Conservation (phyloP, 495 filamentous ascomycete species). For the Penicillium silybi region DNA sequence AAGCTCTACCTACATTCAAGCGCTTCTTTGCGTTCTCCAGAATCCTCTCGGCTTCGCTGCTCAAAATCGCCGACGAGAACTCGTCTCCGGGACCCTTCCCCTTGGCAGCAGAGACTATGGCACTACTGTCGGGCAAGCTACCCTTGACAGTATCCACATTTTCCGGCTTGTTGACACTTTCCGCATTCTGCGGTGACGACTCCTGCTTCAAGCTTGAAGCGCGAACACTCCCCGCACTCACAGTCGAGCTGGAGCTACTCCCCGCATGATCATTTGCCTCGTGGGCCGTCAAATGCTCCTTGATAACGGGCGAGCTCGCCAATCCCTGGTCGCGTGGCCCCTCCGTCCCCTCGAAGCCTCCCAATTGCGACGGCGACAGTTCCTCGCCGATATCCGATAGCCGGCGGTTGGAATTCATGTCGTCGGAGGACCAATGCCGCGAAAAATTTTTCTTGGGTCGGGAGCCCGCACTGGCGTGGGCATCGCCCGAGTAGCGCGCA, state of each 20-base stretch:
- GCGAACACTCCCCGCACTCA: conserved; percentile 34
- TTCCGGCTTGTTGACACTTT: not conserved
- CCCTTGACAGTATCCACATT: not conserved
- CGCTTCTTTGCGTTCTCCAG: conserved; percentile 86
- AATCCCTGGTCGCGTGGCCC: conserved; percentile 2
- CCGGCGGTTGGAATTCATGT: conserved; percentile 57
- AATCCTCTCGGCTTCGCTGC: conserved; percentile 80
- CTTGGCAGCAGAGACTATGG: conserved; percentile 23
- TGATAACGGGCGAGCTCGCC: conserved; percentile 12
- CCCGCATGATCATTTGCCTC: conserved; percentile 19
- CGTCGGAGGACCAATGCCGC: conserved; percentile 50
- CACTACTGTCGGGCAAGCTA: conserved; percentile 7
- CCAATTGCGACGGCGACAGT: conserved; percentile 26
- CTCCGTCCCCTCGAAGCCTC: conserved; percentile 13
- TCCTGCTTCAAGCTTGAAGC: conserved; percentile 19
- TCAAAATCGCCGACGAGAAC: conserved; percentile 69
- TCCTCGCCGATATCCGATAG: conserved; percentile 73
- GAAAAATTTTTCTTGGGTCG: conserved; percentile 35
- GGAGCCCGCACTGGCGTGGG: conserved; percentile 13
- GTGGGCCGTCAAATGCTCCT: conserved; percentile 2
- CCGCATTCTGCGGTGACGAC: conserved; percentile 13
- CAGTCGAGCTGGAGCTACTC: conserved; percentile 39
- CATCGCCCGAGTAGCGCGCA: conserved; percentile 16
- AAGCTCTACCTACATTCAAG: no score
- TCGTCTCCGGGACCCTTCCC: conserved; percentile 41